phyloP scores from a whole-genome alignment of 768 basidiomycete species.

The Phlebiopsis flavidoalba region DNA sequence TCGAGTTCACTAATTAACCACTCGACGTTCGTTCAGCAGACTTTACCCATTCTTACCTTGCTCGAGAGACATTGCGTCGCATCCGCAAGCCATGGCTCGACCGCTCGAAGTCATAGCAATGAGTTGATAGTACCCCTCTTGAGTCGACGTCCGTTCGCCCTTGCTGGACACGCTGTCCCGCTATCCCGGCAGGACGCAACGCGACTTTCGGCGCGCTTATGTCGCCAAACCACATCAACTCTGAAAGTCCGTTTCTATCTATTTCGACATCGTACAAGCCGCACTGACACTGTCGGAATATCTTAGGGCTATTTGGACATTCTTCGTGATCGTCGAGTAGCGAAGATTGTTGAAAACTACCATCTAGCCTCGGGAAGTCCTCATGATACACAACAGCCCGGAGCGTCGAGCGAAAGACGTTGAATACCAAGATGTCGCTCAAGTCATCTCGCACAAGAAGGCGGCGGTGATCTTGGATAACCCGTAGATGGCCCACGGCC shows the following conservation, averaged over 20 bases:
- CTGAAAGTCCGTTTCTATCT: not conserved
- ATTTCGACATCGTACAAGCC: not conserved
- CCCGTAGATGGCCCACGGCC: not conserved
- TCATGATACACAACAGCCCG: not conserved
- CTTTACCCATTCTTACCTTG: not conserved
- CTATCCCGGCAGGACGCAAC: not conserved
- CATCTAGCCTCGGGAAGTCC: not conserved
- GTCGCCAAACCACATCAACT: not conserved
- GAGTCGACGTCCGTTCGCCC: not conserved
- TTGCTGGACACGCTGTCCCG: not conserved
- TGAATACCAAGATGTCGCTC: too few relatives aligned
- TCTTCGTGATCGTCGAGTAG: not conserved
- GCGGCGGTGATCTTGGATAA: not conserved
- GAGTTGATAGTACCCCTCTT: not conserved
- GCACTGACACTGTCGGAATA: not conserved
- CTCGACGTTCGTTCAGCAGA: not conserved
- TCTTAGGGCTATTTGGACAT: not conserved
- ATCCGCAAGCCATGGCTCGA: too few relatives aligned
- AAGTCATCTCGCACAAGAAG: not conserved
- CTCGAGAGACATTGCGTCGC: not conserved
- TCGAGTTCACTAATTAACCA: too few relatives aligned
- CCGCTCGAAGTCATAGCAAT: too few relatives aligned
- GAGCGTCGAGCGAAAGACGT: not conserved
- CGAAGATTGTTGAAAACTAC: not conserved
- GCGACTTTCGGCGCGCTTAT: not conserved